Base-by-base conservation (phyloP, 148 eudicot species). In the Salicornia ramosissima region DNA sequence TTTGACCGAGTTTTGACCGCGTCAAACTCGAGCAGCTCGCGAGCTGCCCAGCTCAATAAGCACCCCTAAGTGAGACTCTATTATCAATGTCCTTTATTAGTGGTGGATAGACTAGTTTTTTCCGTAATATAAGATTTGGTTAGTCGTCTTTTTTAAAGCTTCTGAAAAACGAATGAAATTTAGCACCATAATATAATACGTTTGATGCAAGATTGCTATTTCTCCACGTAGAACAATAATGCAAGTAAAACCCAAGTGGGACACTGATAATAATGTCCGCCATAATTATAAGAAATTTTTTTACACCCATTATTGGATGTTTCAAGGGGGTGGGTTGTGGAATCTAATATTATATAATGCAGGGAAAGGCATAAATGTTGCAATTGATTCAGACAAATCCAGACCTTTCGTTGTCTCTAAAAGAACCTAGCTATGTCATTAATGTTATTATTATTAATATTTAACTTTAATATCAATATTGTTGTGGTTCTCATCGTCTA, bases 161-260 rank as follows among this genome's bases (percentile, higher is more conserved):
- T 65, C 8, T 45, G 25, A 5, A 50, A 52, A 53, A 29, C 55
- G 40, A 45, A 65, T 56, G 65, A 16, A 6, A 73, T 73, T 30
- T 46, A 30, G 49, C 13, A 29, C 18, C 25, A 49, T 22, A 46
- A 64, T 64, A 56, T 64, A 39, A 3, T 64, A 33, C 24, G 49
- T 34, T 64, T 49, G 15, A 22, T 64, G 31, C 70, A 64, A 56
- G 79, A 76, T 45, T 55, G 39, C 24, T 24, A 65, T 30, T 34
- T 70, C 50, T 70, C 74, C 79, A 70, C 70, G 79, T 70, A 62
- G 42, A 47, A 54, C 25, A 22, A 14, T 50, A n/a, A 5, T 30
- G 9, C 21, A 29, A 29, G 24, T n/a, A 71, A 63, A 49, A 29
- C 34, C 39, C 68, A 72, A 71, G 63, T 72, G 61, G 69, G 52